Base-by-base conservation (phyloP, 1,284 basidiomycete genomes). In the Mycena citricolor region DNA sequence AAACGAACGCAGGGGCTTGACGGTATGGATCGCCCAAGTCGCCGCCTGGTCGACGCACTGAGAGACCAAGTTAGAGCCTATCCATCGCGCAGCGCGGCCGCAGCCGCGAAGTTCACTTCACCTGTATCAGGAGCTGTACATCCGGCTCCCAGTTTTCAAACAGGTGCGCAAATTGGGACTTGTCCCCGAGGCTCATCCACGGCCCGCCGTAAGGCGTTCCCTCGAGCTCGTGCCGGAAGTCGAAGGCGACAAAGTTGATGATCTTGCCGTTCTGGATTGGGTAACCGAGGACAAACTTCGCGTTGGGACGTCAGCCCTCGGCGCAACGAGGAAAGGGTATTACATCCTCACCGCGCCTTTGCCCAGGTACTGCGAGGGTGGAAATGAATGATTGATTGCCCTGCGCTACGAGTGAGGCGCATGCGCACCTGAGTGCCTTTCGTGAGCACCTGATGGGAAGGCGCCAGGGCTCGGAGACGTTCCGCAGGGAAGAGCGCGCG, bases 161-260 rank as follows among this genome's bases (percentile, higher is more conserved):
- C 20, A 65, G 46, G 11, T 48, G 54, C 5, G 59, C 58, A 23
- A 73, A 51, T 44, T 73, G 65, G 33, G 65, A 56, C 24, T 56
- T 55, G n/a, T 61, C 47, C 13, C 58, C 64, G 17, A 66, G 54
- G 12, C 51, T 46, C 1, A 73, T 65, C 76, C 73, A 78, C 13
- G 66, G 57, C 3, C 70, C 72, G 7, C 64, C 57, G 47, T 68
- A 75, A 31, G 56, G 56, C 3, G 70, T 68, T 38, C 65, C 62
- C 51, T 73, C 69, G 19, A 63, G 54, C 22, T 72, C 62, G 26
- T 65, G 66, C 23, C 65, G 60, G 11, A 67, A 57, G n/a, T 62
- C 63, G 50, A 76, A 73, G 1, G 71, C 74, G 13, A 66, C 73
- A 37, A 76, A 65, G 47, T 79, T 80, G 44, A 79, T 63, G 32